Evolutionary conservation across 1,284 basidiomycete genomes (phyloP), one percentile per base, ranked within the genome.

Genomic region (Porodaedalea pini): DNA sequence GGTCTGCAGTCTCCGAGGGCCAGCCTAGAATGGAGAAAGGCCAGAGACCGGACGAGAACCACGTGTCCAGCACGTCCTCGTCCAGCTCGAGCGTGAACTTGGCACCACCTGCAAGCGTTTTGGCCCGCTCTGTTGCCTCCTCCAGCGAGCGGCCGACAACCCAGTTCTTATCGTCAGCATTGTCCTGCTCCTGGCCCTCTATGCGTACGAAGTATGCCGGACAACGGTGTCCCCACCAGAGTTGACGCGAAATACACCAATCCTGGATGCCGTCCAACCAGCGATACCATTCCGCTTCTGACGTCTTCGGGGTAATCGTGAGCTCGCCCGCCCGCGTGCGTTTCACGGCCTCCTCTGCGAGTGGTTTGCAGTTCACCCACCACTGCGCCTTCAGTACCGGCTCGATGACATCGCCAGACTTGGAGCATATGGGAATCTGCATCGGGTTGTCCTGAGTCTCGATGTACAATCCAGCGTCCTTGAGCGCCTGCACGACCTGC

Each of bases 1-100:
- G 66, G 69, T 98, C 94, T 13, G 75, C 66, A 0, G 87, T 91
- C 85, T 94, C 80, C 19, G 94, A 80, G 0, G 97, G 97, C 97
- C 97, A 99, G 54, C 97, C 96, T 80, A 96, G 82, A 69, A 94
- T 98, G 0, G 94, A 96, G 76, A 94, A 98, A 2, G 97, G 97
- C 97, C 97, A 99, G 7, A 99, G 77, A 58, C 87, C 97, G 52
- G 95, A 98, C 0, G 94, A 98, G 77, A 99, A 99, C 96, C 97
- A 99, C 0, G 96, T 99, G 75, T 99, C 97, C 15, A 99, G 82
- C 1, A 99, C 97, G 68, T 99, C 97, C 61, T 95, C 92, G 66
- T 99, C 97, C 72, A 99, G 97, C 69, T 90, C 85, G 7, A 99
- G 77, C 1, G 79, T 84, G 71, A 90, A 99, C 58, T 78, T 78